Base-by-base conservation (phyloP, 179 eudicot species). In the Nepenthes alata region DNA sequence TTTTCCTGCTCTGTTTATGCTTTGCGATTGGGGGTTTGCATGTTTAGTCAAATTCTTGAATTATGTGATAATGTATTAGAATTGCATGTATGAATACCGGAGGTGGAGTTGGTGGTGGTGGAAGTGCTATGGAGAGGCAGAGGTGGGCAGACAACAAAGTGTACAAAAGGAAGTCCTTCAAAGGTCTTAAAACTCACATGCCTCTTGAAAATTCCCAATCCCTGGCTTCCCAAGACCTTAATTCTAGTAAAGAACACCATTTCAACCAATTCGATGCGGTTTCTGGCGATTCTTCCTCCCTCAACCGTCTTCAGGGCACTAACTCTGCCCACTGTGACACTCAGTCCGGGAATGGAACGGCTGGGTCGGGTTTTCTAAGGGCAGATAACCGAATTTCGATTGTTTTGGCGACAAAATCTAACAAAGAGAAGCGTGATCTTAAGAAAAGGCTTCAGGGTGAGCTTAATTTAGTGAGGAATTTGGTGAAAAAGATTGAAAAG, bases 401-500 rank as follows among this genome's bases (percentile, higher is more conserved):
- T 47, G 83, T 66, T 77, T 77, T 91, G 65, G 75, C 75, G n/a
- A 72, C 59, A 48, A 84, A 77, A 69, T 76, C 96, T 5, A 91
- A 86, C 82, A 72, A 77, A 65, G 96, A 89, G 76, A 77, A 70
- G 67, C 70, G 70, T 62, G 95, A 89, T 66, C 64, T 84, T 16
- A 64, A 77, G 79, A 76, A 78, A 66, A 81, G 73, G 80, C 84
- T 91, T 41, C 76, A 83, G 69, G 70, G 71, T 15, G 98, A 91
- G 77, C 85, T 90, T 39, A 79, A 67, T 70, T 70, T 75, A 61
- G 83, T 89, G 0, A 69, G 95, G 74, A 75, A 66, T 69, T 74
- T 80, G 71, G 76, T 84, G 72, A 83, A 75, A 71, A 81, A 74
- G 77, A 80, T 89, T 16, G 96, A 88, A 57, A 75, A 59, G n/a